These are phyloP conservation scores for Phytopythium cucurbitacearum DNA, from an alignment of 352 stramenopile species.

Conservation along the genomic window DNA sequence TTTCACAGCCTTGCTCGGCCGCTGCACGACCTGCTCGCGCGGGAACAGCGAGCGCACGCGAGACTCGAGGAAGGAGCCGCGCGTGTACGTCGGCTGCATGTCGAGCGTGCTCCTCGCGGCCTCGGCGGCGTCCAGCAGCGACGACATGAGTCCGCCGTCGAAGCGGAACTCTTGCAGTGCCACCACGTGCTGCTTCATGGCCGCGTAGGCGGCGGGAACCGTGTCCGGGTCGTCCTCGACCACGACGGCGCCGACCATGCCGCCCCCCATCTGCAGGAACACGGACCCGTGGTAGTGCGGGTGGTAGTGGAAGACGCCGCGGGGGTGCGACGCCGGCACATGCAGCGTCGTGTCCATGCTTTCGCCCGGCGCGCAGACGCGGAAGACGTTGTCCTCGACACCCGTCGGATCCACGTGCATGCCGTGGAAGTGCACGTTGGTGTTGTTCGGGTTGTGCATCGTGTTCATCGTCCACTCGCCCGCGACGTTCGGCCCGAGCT, in stretches of 20 bases:
- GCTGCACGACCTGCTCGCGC: conserved; percentile 28
- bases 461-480: conserved; percentile 50
- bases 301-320: conserved; percentile 82
- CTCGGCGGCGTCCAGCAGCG: conserved; percentile 38
- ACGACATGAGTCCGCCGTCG: conserved; percentile 43
- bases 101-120: conserved; percentile 46
- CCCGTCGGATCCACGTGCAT: conserved; percentile 81
- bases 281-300: conserved; percentile 78
- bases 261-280: conserved; percentile 69
- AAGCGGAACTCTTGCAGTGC: conserved; percentile 67
- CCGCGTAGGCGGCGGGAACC: conserved; percentile 34
- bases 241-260: conserved; percentile 61
- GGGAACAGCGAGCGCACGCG: conserved; percentile 38
- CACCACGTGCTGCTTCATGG: conserved; percentile 42
- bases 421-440: conserved; percentile 78
- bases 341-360: conserved; percentile 42
- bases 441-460: conserved; percentile 69
- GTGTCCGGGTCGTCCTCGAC: conserved; percentile 54
- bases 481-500: conserved; percentile 30
- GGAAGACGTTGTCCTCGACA: conserved; percentile 76
- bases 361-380: conserved; percentile 45
- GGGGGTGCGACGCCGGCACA: conserved; percentile 56
- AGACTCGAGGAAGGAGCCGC: conserved; percentile 29
- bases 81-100: conserved; percentile 43
- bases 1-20: conserved; percentile 19